Base-by-base conservation (phyloP, 306 rosid species). In the Trifolium repens region DNA sequence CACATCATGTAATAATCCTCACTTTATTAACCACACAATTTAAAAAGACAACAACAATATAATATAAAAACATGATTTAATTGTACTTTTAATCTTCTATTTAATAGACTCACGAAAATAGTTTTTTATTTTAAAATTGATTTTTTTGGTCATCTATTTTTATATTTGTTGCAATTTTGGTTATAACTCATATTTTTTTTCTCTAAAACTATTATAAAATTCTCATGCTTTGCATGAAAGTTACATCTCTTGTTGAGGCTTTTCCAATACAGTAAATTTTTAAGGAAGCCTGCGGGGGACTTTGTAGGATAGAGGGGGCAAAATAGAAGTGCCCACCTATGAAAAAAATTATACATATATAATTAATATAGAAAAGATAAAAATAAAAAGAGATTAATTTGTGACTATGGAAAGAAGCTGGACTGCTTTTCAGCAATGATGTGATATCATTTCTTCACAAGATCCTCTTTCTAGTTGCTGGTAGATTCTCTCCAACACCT, bases 401-500 rank as follows among this genome's bases (percentile, higher is more conserved):
- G 68, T 50, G 79, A 65, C 12, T 46, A 37, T 49, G 32, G 66
- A 80, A 72, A 70, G 80, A 22, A 22, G 24, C 1, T 44, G 76
- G 32, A 69, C 72, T 75, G 52, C 35, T 65, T 32, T n/a, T 47
- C n/a, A 73, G 72, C 52, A 32, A 32, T 52, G 68, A 55, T 55
- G 46, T 55, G 9, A 78, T 53, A 7, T 17, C 52, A 46, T 12
- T 46, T 46, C 16, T 57, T 42, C 58, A 1, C 71, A 50, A 72
- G 72, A 26, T 80, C 60, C 81, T 69, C 61, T 62, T 73, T 79
- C 62, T 80, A 85, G 65, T 42, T 70, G 75, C 35, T 69, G 76
- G 54, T 74, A 73, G 88, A 86, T 85, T 89, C 79, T 78, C 87
- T 87, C 94, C 93, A 86, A 87, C 79, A 91, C 71, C 87, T 89